Evolutionary conservation across 805 yeast genomes (phyloP).

Genomic region (Zygoascus biomembranicola): DNA sequence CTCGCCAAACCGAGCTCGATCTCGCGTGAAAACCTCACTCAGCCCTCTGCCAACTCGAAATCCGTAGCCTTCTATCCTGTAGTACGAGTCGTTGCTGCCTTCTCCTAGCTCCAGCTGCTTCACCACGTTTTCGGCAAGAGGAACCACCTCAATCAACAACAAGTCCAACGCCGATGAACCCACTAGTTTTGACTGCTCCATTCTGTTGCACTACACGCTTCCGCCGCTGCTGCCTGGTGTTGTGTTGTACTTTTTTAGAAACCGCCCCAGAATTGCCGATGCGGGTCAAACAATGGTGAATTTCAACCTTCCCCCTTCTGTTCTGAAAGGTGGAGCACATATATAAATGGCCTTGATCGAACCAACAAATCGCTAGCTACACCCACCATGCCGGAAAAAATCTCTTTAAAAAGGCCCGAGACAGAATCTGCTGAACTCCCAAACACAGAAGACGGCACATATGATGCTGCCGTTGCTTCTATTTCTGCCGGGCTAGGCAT

Average conservation of each 20-base stretch:
- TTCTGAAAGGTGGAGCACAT: too few relatives aligned
- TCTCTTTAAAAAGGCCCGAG: neutral
- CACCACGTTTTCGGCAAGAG: slow-evolving; percentile 59
- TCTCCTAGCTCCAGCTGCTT: slow-evolving; percentile 32
- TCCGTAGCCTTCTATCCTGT: slow-evolving; percentile 64
- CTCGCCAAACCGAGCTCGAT: slow-evolving; percentile 45
- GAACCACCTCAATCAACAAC: slow-evolving; percentile 69
- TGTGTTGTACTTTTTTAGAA: neutral
- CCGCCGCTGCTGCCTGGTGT: neutral
- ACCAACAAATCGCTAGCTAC: too few relatives aligned
- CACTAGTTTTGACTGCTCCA: slow-evolving; percentile 16
- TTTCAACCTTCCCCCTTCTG: neutral
- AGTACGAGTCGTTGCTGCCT: slow-evolving; percentile 40
- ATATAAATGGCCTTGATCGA: too few relatives aligned
- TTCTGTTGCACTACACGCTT: neutral
- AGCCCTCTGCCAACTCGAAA: slow-evolving; percentile 56
- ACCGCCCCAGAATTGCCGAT: neutral
- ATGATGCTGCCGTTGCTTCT: slow-evolving; percentile 23
- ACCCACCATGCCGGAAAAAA: neutral
- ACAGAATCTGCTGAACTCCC: neutral
- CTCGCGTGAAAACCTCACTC: slow-evolving; percentile 38
- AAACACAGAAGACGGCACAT: neutral
- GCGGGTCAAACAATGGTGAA: neutral
- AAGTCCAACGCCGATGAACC: slow-evolving; percentile 40
- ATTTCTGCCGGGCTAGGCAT: slow-evolving; percentile 25